Evolutionary conservation across 139 green algal species (phyloP).

Genomic region (Haematococcus sp.): DNA sequence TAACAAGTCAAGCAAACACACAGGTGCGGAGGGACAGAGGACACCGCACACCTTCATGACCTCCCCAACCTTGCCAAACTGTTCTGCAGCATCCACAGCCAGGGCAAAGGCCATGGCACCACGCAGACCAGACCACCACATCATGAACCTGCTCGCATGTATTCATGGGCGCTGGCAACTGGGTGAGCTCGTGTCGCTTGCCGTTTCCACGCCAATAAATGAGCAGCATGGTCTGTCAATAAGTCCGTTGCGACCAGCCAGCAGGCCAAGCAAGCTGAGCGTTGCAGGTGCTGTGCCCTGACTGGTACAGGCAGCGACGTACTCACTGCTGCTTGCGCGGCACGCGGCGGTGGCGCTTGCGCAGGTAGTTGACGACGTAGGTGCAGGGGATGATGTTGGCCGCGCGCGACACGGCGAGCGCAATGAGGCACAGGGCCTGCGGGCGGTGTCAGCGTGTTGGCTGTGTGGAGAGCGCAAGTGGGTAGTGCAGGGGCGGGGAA

Average conservation of each 20-base stretch:
- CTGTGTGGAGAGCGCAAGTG: not conserved
- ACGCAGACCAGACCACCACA: slow-evolving; percentile 62
- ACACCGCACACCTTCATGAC: slow-evolving; percentile 24
- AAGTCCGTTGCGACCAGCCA: too few relatives aligned
- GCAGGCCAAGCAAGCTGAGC: too few relatives aligned
- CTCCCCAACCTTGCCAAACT: slow-evolving; percentile 31
- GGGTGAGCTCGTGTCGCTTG: too few relatives aligned
- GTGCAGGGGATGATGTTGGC: slow-evolving; percentile 45
- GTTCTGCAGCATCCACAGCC: slow-evolving; percentile 38
- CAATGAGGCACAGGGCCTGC: slow-evolving; percentile 45
- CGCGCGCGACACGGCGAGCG: slow-evolving; percentile 45
- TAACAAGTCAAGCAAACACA: too few relatives aligned
- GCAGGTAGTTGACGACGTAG: slow-evolving; percentile 45
- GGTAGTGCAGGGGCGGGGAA: not conserved
- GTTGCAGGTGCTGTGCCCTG: too few relatives aligned
- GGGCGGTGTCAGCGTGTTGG: not conserved
- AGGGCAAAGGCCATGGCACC: slow-evolving; percentile 66
- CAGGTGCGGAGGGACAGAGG: too few relatives aligned
- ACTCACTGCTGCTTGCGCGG: not conserved
- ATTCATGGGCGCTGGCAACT: too few relatives aligned
- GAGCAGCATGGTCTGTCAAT: too few relatives aligned
- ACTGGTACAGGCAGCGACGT: too few relatives aligned
- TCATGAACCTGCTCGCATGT: slow-evolving; percentile 38
- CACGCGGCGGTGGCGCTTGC: slow-evolving; percentile 30
- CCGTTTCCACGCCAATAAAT: too few relatives aligned